A percentile compares a stretch with the other conserved stretches of the same genome.
phyloP scores from a whole-genome alignment of 2,329 filamentous ascomycete species.

The Ophiostoma himal-ulmi region DNA sequence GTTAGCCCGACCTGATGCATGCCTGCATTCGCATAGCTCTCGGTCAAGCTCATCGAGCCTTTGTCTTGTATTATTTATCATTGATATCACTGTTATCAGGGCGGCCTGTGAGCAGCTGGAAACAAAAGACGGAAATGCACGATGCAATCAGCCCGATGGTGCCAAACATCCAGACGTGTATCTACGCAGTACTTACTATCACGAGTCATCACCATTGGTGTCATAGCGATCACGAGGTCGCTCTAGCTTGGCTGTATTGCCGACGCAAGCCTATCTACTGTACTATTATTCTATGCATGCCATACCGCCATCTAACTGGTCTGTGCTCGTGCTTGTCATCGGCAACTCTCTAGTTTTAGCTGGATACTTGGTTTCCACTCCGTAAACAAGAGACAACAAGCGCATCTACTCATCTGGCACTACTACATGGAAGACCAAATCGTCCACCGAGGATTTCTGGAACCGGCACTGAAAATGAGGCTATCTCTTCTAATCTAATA shows the following conservation, averaged over 20 bases:
- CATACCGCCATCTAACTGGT: background rate
- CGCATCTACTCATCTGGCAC: background rate
- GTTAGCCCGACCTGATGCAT: background rate
- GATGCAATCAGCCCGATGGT: background rate
- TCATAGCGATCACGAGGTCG: background rate
- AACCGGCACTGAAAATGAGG: background rate
- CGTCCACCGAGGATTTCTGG: background rate
- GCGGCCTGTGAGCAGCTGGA: background rate
- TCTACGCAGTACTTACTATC: background rate
- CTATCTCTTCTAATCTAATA: background rate
- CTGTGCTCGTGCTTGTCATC: background rate
- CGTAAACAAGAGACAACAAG: background rate
- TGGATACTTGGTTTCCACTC: too few relatives aligned
- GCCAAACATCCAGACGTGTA: background rate
- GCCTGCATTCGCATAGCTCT: background rate
- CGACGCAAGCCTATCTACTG: background rate
- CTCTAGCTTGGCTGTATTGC: background rate
- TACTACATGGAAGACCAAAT: background rate
- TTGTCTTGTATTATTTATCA: background rate
- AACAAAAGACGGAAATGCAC: background rate
- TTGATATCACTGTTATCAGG: background rate
- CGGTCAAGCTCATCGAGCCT: background rate
- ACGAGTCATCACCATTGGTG: background rate
- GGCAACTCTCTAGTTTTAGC: background rate
- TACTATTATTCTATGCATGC: background rate